Conservation (phyloP, 2,329 filamentous ascomycete genomes). For the Trichoderma endophyticum region DNA sequence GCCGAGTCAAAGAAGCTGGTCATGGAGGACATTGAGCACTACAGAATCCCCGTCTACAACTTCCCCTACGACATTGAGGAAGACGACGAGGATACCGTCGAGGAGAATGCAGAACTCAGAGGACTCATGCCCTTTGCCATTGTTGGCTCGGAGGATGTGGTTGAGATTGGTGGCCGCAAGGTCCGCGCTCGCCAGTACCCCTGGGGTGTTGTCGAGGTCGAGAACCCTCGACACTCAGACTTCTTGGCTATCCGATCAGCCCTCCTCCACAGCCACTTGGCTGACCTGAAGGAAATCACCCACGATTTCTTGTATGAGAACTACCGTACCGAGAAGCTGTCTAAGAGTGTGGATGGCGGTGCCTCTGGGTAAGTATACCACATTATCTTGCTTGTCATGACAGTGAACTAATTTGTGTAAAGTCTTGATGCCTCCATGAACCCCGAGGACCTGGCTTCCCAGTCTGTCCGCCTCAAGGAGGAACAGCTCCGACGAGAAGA, state of each 20-base stretch:
- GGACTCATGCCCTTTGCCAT: constrained; percentile 99
- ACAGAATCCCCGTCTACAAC: constrained; percentile 99
- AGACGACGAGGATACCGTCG: constrained; percentile 98
- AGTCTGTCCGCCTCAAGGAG: constrained; percentile 98
- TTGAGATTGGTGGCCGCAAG: constrained; percentile 89
- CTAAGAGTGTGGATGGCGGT: constrained; percentile 96
- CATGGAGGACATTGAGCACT: constrained; percentile 99
- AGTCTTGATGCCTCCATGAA: constrained; percentile 81
- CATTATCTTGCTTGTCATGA: neutral
- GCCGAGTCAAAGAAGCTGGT: constrained; percentile 99
- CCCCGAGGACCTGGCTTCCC: constrained; percentile 92
- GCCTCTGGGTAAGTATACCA: constrained; percentile 70
- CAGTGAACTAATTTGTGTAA: constrained; percentile 26
- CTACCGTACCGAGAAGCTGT: constrained; percentile 99
- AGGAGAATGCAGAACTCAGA: constrained; percentile 96
- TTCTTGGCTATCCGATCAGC: constrained; percentile 97
- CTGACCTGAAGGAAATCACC: constrained; percentile 98
- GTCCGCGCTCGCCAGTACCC: constrained; percentile 96
- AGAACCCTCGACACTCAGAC: constrained; percentile 98
- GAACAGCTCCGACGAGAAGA: constrained; percentile 98
- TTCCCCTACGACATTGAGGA: constrained; percentile 99
- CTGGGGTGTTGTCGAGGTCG: constrained; percentile 98
- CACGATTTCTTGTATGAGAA: constrained; percentile 99
- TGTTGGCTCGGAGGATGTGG: constrained; percentile 91
- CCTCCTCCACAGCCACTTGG: constrained; percentile 94